Conservation (phyloP, 129 eudicot species). For the Sambucus nigra region DNA sequence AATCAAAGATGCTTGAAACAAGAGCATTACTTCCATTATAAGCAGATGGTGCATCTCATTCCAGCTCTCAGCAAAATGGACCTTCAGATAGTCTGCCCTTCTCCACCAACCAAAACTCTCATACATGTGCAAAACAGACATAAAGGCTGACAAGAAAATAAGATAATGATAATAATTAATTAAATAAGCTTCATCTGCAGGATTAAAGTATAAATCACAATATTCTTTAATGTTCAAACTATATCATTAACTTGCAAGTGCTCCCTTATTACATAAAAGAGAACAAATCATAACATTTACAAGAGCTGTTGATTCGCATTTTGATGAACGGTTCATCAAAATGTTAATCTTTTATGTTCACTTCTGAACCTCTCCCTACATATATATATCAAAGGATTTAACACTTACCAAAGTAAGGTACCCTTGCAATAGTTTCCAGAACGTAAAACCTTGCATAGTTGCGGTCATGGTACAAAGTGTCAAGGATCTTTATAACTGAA, state of each 20-base stretch:
- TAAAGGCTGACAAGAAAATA: conserved; percentile 56
- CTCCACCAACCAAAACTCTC: conserved; percentile 99
- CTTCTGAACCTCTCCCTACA: not conserved
- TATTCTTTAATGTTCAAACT: not conserved
- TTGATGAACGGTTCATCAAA: not conserved
- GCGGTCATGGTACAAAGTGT: conserved; percentile 79
- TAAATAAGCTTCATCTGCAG: not conserved
- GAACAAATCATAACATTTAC: too few species aligned
- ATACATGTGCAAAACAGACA: conserved; percentile 91
- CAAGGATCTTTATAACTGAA: conserved; percentile 86
- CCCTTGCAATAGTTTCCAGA: conserved; percentile 96
- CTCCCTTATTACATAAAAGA: too few species aligned
- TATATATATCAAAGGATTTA: not conserved
- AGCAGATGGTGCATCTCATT: conserved; percentile 99
- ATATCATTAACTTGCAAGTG: not conserved
- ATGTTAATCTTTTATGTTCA: not conserved
- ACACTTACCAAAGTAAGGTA: conserved; percentile 90
- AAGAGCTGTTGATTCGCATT: not conserved
- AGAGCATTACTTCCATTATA: conserved; percentile 80
- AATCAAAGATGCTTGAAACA: conserved; percentile 8
- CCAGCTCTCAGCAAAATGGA: conserved; percentile 99
- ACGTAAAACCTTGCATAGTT: conserved; percentile 88
- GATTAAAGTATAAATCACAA: not conserved
- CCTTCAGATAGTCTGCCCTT: conserved; percentile 90
- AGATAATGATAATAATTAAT: not conserved